These are phyloP conservation scores for Fragilaria radians DNA, from an alignment of 108 stramenopile species.

Conservation along the genomic window DNA sequence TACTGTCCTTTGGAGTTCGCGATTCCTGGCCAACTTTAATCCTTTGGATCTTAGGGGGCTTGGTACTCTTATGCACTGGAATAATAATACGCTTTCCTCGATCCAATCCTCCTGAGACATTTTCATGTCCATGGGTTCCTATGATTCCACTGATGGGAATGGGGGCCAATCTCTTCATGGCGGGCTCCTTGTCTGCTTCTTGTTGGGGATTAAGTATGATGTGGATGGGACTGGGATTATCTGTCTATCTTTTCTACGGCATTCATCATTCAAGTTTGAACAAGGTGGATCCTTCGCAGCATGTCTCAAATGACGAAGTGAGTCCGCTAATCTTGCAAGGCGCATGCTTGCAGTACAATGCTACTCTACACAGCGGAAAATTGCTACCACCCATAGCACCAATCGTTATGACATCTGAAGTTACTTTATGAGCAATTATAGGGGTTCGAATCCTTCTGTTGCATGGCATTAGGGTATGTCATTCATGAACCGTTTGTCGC, in stretches of 20 bases:
- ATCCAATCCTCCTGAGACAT: slow-evolving; percentile 14
- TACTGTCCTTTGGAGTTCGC: not conserved
- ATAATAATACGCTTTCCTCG: not conserved
- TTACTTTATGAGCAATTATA: too few relatives aligned
- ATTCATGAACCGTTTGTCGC: too few relatives aligned
- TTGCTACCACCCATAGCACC: not conserved
- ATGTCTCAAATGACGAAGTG: too few relatives aligned
- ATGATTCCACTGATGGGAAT: slow-evolving; percentile 36
- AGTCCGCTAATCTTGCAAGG: too few relatives aligned
- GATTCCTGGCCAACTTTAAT: slow-evolving; percentile 1
- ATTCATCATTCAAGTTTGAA: slow-evolving; percentile 22
- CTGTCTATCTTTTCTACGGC: slow-evolving; percentile 43
- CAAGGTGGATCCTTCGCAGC: not conserved
- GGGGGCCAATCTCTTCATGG: slow-evolving; percentile 40
- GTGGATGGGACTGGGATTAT: slow-evolving; percentile 35
- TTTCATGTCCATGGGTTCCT: slow-evolving; percentile 45
- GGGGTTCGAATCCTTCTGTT: too few relatives aligned
- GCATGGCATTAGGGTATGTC: too few relatives aligned
- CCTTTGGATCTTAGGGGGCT: not conserved
- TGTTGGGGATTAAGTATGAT: slow-evolving; percentile 29
- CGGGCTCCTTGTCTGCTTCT: slow-evolving; percentile 32
- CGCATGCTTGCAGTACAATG: not conserved
- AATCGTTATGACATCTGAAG: too few relatives aligned
- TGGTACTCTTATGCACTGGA: not conserved
- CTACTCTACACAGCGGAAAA: not conserved